phyloP scores from a whole-genome alignment of 2,329 filamentous ascomycete genomes.

The Tolypocladium tundrense region DNA sequence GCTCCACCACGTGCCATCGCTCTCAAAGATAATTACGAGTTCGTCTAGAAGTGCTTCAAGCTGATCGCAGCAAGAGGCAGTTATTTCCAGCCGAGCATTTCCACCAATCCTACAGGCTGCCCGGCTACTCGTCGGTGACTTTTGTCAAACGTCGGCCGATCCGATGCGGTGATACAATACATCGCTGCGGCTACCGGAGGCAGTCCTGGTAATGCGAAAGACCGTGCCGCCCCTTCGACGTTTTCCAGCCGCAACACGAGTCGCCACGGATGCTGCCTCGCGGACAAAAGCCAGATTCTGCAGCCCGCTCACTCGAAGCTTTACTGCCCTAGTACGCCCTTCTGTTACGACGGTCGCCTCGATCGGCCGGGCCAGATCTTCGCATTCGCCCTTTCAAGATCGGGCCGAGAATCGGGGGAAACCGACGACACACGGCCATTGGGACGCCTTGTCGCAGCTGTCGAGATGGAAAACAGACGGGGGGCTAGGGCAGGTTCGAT shows the following conservation, averaged over 20 bases:
- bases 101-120: neutral
- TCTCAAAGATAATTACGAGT: neutral
- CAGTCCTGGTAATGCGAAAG: conserved; percentile 19
- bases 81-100: neutral
- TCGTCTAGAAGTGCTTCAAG: neutral
- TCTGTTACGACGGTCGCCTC: conserved; percentile 2
- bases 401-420: neutral
- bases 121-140: neutral
- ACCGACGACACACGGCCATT: neutral
- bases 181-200: conserved; percentile 8
- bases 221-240: conserved; percentile 9
- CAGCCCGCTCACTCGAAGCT: conserved; percentile 2
- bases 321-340: conserved; percentile 8
- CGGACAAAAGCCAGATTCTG: neutral
- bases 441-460: neutral
- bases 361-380: conserved; percentile 2
- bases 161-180: conserved; percentile 13
- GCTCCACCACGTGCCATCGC: neutral
- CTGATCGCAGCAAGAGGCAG: neutral
- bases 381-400: conserved; percentile 2
- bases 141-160: neutral
- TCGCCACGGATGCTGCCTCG: conserved; percentile 1
- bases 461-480: conserved; percentile 10
- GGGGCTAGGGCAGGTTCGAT: conserved; percentile 8
- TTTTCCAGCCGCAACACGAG: conserved; percentile 9